Base-by-base conservation (phyloP, 106 monocot genomes). In the Chionographis japonica region DNA sequence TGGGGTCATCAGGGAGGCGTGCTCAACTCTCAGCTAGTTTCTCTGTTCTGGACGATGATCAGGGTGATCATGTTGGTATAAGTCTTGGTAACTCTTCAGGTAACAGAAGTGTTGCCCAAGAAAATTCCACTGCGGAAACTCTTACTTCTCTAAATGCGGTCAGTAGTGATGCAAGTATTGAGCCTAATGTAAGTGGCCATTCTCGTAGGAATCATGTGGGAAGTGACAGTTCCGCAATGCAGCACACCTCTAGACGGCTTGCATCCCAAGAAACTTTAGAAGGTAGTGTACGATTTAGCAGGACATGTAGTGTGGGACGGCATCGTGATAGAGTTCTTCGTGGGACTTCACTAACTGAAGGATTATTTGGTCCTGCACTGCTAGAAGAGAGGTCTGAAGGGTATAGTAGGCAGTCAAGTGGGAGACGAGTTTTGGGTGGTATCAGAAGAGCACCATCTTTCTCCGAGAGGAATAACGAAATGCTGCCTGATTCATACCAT, bases 311-410 rank as follows among this genome's bases (percentile, higher is more conserved):
- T 57, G 97, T 97, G 52, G 97, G 97, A 39, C 65, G 97, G 62
- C 89, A 92, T 64, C 86, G 97, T 4, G 92, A 92, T 66, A 79
- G 97, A 71, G 97, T 97, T 85, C 86, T 97, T 53, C 79, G 86
- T 7, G 75, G 92, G 65, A 73, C 86, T 37, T 70, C 87, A 68
- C 70, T 84, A 52, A 66, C 77, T 58, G 84, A 89, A 6, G 84
- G 81, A 52, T 60, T 76, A 50, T 75, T 81, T 68, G 65, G 75
- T 60, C 17, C 75, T 8, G 35, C 51, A 27, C 52, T 74, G 52
- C 35, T 79, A 52, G 89, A 89, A 66, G 82, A 84, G 62, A 67
- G 82, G 61, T 46, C 67, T 51, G 14, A 63, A 17, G 69, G 17
- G 36, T 40, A 75, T 50, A 62, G 17, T 37, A 70, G 66, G 19